Conservation (phyloP, 352 stramenopile genomes). For the Globisporangium spinosum region DNA sequence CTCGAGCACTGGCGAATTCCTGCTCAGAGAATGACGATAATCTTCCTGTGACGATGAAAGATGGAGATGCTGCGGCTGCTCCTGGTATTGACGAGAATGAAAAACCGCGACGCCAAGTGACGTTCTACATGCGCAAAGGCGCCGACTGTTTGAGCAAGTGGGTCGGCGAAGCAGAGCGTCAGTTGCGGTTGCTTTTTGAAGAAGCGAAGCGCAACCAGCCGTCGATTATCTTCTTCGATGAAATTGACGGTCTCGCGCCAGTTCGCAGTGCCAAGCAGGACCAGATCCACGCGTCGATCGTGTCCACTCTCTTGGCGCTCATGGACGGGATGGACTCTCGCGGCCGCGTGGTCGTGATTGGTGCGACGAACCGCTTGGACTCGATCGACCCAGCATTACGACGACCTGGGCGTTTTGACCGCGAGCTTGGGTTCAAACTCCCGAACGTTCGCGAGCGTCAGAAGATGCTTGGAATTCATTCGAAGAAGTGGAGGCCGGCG, state of each 20-base stretch:
- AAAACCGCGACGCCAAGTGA: slow-evolving; percentile 60
- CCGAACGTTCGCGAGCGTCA: slow-evolving; percentile 77
- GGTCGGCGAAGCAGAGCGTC: slow-evolving; percentile 90
- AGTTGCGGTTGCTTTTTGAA: slow-evolving; percentile 90
- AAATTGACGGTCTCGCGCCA: slow-evolving; percentile 91
- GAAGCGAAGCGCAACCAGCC: slow-evolving; percentile 87
- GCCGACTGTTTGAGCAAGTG: slow-evolving; percentile 91
- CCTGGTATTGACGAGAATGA: slow-evolving; percentile 13
- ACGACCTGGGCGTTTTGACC: slow-evolving; percentile 91
- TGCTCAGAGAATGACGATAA: slow-evolving; percentile 45
- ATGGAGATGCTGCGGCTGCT: slow-evolving; percentile 16
- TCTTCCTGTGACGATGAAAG: slow-evolving; percentile 7
- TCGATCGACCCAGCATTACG: slow-evolving; percentile 94
- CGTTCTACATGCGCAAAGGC: slow-evolving; percentile 94
- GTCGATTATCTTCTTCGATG: slow-evolving; percentile 95
- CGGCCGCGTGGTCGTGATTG: slow-evolving; percentile 95
- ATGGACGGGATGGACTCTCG: slow-evolving; percentile 90
- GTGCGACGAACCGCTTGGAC: slow-evolving; percentile 96
- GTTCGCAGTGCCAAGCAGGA: slow-evolving; percentile 92
- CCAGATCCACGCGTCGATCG: slow-evolving; percentile 92
- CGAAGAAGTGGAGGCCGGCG: slow-evolving; percentile 81
- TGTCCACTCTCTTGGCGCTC: slow-evolving; percentile 90
- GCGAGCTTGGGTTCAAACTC: slow-evolving; percentile 88
- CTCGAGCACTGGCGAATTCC: slow-evolving; percentile 86
- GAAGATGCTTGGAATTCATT: slow-evolving; percentile 89